Evolutionary conservation across 2,329 filamentous ascomycete species (phyloP).

Genomic region (Seiridium unicorne): DNA sequence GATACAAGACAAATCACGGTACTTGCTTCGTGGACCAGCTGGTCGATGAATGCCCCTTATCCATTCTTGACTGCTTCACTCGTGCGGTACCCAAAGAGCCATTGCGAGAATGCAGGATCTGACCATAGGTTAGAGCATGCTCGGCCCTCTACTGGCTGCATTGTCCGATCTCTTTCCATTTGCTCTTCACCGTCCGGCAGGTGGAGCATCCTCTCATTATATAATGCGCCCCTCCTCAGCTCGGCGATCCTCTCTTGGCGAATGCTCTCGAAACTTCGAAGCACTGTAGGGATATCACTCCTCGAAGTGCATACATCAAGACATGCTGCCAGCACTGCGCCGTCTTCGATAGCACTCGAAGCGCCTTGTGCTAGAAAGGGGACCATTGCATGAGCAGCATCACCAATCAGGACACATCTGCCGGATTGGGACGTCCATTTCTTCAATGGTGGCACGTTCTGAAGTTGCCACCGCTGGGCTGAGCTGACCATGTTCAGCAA

Average conservation of each 20-base stretch:
- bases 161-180: background rate
- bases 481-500: background rate
- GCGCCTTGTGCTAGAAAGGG: background rate
- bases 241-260: background rate
- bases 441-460: background rate
- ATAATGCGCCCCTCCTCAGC: background rate
- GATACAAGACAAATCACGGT: too few relatives aligned
- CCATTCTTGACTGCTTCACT: too few relatives aligned
- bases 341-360: background rate
- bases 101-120: background rate
- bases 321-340: background rate
- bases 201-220: background rate
- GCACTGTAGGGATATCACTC: background rate
- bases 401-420: background rate
- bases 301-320: background rate
- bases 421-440: background rate
- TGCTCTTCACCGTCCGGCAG: background rate
- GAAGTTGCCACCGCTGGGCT: background rate
- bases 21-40: too few relatives aligned
- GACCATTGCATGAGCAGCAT: background rate
- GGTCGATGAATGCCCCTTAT: too few relatives aligned
- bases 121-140: background rate
- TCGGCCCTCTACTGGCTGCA: background rate
- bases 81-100: background rate
- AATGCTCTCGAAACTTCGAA: background rate